Evolutionary conservation across 2,329 filamentous ascomycete genomes (phyloP), one percentile per base, ranked within the genome.

Genomic region (Paraphoma sp.): DNA sequence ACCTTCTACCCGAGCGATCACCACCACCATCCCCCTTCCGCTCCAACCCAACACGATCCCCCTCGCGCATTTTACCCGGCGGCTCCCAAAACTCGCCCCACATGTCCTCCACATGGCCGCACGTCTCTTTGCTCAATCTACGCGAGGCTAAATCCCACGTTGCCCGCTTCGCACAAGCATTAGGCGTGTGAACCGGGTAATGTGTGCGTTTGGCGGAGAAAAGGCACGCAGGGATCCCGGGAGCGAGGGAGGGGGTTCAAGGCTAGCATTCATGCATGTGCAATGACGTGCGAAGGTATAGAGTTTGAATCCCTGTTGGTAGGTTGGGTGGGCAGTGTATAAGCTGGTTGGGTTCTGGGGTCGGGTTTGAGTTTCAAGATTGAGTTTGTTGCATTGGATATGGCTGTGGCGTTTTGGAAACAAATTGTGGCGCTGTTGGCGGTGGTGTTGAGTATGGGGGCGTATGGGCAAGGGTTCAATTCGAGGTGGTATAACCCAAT

Each of bases 401-500:
- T 42, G n/a, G 11, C 10, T 11, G n/a, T 42, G 40, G 40, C 11
- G 16, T 42, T n/a, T 14, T 2, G 10, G 11, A 44, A 31, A 23
- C n/a, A 7, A 16, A 1, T 23, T 4, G 30, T 6, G 8, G 43
- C 11, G 29, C 30, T 46, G 11, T 9, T 45, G 31, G n/a, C 53
- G 30, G n/a, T 48, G 28, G 23, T 33, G 43, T n/a, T 52, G 28
- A 18, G n/a, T 10, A 40, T 30, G 36, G 12, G 43, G 47, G 30
- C 12, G 30, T 14, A n/a, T 36, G 47, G 42, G 30, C 55, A 57
- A 11, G 14, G 28, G 14, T 51, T 54, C 40, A 51, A 53, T 45
- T 54, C 51, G 5, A 57, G 47, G 51, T 68, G 65, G 51, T 53
- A 56, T 9, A 84, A 84, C 64, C 82, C 82, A 0, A 76, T 83